Base-by-base conservation (phyloP, 352 stramenopile genomes). In the Globisporangium megalacanthum region DNA sequence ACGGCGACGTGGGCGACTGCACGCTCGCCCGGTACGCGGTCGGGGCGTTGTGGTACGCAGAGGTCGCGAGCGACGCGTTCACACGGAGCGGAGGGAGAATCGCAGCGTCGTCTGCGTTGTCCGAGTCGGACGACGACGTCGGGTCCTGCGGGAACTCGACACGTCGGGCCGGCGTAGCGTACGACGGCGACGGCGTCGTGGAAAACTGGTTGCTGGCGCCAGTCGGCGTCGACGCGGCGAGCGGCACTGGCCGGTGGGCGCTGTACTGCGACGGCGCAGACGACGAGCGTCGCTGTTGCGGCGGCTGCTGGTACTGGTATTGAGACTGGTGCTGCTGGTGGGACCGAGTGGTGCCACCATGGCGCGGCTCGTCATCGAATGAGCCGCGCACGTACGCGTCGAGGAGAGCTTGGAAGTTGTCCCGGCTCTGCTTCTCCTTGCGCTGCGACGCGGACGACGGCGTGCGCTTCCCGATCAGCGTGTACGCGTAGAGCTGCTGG, bases 401-500 rank as follows among this genome's bases (percentile, higher is more conserved):
- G 36, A 93, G 54, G 7, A 93, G 60, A 37, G 75, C 69, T 5
- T 90, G 54, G 58, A 92, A 91, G 0, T 70, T 49, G 9, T 87
- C 79, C n/a, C 84, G 58, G 52, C 82, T 77, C 11, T 89, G 61
- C 45, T 86, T 77, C 54, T 85, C 60, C 35, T 84, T 83, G 15
- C 69, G 70, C 54, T 83, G 66, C 9, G 63, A 64, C 17, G 65
- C 76, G 14, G 64, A 68, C 44, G 75, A 56, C 2, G 75, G 70
- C 19, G 71, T 80, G 6, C 75, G 73, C 39, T 84, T 83, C 2
- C 81, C 83, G 52, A 93, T 88, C 20, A 92, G 51, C 14, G 77
- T 86, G 60, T 89, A 91, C 9, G 83, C 83, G 58, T 91, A 90
- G 2, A 93, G 62, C 58, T 93, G 83, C 68, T 93, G 83, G 69